Evolutionary conservation across 2,329 filamentous ascomycete species (phyloP), one percentile per base, ranked within the genome.

Genomic region (Pseudocercospora ulei): DNA sequence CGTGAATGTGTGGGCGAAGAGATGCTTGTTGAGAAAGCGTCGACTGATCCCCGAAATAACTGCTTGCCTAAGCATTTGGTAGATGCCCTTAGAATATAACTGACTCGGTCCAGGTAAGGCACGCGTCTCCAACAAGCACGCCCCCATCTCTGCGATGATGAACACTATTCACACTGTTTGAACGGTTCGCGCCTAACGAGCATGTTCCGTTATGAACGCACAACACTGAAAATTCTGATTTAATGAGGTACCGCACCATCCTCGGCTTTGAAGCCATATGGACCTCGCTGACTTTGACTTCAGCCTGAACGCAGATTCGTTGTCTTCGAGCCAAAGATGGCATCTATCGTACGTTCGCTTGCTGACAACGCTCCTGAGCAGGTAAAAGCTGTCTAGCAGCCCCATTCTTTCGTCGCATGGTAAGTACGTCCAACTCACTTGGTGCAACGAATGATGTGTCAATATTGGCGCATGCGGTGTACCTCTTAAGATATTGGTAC

Each of bases 81-180:
- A 17, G 19, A 18, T 3, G 22, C 8, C 11, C 4, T n/a, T 13
- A 38, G 20, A 16, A 22, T 41, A 27, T 39, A 18, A 39, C 46
- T 54, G 47, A 52, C 48, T 44, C 23, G 20, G 16, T 18, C 37
- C 39, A 50, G 49, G 49, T 56, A 41, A 42, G 46, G 33, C 16
- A 26, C 24, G 12, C 18, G 13, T 16, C 18, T 7, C 3, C 30
- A 33, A 19, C 30, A 20, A 7, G 11, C 9, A n/a, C n/a, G 7
- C 13, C 30, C 17, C 23, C n/a, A 14, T 16, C 59, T 47, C 52
- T 65, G 62, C 59, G 52, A 76, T 76, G 75, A 78, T 78, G 74
- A 78, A 71, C 65, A 49, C 67, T 77, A 78, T 78, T 78, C 75
- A 78, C 75, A 78, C 75, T 78, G 73, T 77, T 75, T 76, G 75